Evolutionary conservation across 768 basidiomycete genomes (phyloP).

Genomic region (Mycena galericulata): DNA sequence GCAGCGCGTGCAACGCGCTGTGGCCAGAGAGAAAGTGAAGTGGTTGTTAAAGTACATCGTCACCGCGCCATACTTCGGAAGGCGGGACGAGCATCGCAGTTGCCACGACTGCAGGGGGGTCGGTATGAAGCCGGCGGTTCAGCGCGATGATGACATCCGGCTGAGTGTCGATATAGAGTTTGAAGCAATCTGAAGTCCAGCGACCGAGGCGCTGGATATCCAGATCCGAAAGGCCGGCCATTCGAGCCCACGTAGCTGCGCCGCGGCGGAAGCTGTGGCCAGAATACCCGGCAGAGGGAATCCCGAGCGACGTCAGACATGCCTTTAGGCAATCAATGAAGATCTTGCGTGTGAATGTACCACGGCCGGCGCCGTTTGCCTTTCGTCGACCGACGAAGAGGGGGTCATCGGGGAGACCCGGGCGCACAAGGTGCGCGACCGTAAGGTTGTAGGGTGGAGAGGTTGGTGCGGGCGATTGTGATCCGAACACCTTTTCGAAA

Average conservation of each 20-base stretch:
- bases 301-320: background rate
- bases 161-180: background rate
- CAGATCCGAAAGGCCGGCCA: slow-evolving; percentile 2
- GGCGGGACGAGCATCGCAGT: background rate
- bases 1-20: no score
- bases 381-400: slow-evolving; percentile 8
- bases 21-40: no score
- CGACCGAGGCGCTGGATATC: slow-evolving; percentile 7
- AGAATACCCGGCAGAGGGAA: background rate
- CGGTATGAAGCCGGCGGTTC: background rate
- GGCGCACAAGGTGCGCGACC: background rate
- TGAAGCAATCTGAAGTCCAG: no score
- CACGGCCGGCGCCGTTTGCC: background rate
- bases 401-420: background rate
- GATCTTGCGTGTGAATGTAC: slow-evolving; percentile 3
- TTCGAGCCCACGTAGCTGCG: background rate
- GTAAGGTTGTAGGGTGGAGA: background rate
- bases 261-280: no score
- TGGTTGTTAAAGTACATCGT: no score
- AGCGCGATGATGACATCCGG: background rate
- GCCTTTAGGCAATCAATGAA: slow-evolving; percentile 7
- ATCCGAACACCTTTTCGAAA: background rate
- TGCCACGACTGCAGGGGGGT: background rate
- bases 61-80: background rate
- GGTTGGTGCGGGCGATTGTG: slow-evolving; percentile 3